phyloP scores from a whole-genome alignment of 2,329 filamentous ascomycete species.

The Scedosporium boydii region DNA sequence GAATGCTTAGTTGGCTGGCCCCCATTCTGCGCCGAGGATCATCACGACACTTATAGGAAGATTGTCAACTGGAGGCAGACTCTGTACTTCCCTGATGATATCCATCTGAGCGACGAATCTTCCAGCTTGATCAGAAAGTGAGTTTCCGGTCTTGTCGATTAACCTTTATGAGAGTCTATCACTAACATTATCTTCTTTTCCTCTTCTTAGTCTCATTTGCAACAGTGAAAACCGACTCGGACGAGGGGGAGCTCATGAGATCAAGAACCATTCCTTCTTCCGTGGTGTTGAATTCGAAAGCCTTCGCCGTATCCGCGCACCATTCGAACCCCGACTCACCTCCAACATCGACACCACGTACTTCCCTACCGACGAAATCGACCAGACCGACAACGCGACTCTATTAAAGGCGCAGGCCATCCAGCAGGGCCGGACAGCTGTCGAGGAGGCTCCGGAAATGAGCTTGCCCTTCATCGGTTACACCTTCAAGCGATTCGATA shows the following conservation, averaged over 20 bases:
- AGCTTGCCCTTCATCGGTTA: slow-evolving; percentile 65
- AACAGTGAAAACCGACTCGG: slow-evolving; percentile 89
- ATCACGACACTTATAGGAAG: slow-evolving; percentile 96
- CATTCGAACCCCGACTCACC: slow-evolving; percentile 87
- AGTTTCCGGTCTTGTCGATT: slow-evolving; percentile 17
- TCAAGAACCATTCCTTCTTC: slow-evolving; percentile 95
- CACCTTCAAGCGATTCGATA: slow-evolving; percentile 89
- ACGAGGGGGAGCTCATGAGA: slow-evolving; percentile 75
- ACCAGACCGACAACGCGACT: slow-evolving; percentile 88
- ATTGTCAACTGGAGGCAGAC: slow-evolving; percentile 98
- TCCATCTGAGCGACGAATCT: slow-evolving; percentile 77
- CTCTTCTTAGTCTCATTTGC: slow-evolving; percentile 67
- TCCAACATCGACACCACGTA: slow-evolving; percentile 96
- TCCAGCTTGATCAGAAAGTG: slow-evolving; percentile 89
- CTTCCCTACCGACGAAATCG: slow-evolving; percentile 98
- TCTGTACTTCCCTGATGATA: slow-evolving; percentile 92
- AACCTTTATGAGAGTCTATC: not conserved
- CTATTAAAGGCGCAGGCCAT: slow-evolving; percentile 75
- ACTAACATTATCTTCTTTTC: slow-evolving; percentile 9
- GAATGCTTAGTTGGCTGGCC: slow-evolving; percentile 98
- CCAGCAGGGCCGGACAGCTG: slow-evolving; percentile 44
- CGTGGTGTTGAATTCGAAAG: slow-evolving; percentile 91
- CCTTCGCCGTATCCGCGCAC: slow-evolving; percentile 83
- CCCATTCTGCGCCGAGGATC: slow-evolving; percentile 95
- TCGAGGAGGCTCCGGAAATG: slow-evolving; percentile 82